Percentiles rank a stretch among this genome's conserved stretches.
phyloP scores from a whole-genome alignment of 805 yeast genomes.

The Schwanniomyces pseudopolymorphus region DNA sequence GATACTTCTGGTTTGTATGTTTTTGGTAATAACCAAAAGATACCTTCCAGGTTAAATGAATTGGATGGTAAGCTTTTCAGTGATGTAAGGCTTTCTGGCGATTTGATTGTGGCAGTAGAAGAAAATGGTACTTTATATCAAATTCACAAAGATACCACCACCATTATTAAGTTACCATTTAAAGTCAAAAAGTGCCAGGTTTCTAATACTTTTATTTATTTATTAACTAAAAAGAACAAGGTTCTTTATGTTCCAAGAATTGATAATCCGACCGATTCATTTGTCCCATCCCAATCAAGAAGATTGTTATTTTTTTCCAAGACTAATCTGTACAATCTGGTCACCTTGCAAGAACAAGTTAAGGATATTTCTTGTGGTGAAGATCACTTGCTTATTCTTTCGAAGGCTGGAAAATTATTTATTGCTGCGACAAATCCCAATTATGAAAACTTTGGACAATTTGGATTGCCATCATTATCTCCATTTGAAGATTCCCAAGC shows the following conservation, averaged over 20 bases:
- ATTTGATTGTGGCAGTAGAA: slow-evolving; percentile 57
- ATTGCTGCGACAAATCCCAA: slow-evolving; percentile 56
- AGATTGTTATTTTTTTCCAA: slow-evolving; percentile 22
- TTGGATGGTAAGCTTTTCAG: slow-evolving; percentile 63
- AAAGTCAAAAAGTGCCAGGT: slow-evolving; percentile 32
- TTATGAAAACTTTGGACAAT: slow-evolving; percentile 64
- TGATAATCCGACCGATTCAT: slow-evolving; percentile 11
- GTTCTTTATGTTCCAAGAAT: slow-evolving; percentile 30
- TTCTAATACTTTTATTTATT: slow-evolving; percentile 53
- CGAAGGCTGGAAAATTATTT: slow-evolving; percentile 60
- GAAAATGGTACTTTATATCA: slow-evolving; percentile 70
- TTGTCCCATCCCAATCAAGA: slow-evolving; percentile 13
- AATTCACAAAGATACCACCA: slow-evolving; percentile 54
- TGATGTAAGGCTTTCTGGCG: slow-evolving; percentile 53
- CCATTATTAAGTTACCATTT: slow-evolving; percentile 24
- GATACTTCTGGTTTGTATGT: slow-evolving; percentile 34
- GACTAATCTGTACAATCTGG: slow-evolving; percentile 5
- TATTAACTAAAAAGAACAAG: slow-evolving; percentile 40
- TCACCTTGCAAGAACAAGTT: slow-evolving; percentile 32
- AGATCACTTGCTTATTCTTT: slow-evolving; percentile 65
- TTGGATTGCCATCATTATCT: slow-evolving; percentile 73
- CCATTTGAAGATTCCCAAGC: slow-evolving; percentile 50
- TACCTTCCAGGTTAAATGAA: slow-evolving; percentile 59
- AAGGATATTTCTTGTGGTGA: slow-evolving; percentile 57
- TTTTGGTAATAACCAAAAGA: slow-evolving; percentile 38